Percentiles rank a stretch among this genome's conserved stretches.
Evolutionary conservation across 129 eudicot genomes (phyloP).

Genomic region (Arctium lappa): DNA sequence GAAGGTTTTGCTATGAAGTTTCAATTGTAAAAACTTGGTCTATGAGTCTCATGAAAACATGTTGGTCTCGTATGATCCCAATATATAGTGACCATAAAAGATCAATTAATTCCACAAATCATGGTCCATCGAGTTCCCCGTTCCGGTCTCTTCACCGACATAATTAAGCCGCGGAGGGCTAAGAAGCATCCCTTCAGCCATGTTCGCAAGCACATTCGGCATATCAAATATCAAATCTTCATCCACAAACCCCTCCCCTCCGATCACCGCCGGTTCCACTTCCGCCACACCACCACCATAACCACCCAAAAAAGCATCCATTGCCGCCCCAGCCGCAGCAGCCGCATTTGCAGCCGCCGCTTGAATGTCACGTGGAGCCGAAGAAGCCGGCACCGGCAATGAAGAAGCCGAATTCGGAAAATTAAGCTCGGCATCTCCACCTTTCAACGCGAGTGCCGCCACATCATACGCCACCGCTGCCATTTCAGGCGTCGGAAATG

Average conservation of each 20-base stretch:
- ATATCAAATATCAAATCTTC: slow-evolving; percentile 80
- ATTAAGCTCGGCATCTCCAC: slow-evolving; percentile 60
- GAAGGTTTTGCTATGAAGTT: neutral
- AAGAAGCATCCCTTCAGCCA: slow-evolving; percentile 84
- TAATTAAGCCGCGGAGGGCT: slow-evolving; percentile 55
- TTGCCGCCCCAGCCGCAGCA: slow-evolving; percentile 61
- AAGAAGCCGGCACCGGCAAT: slow-evolving; percentile 57
- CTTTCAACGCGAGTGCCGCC: slow-evolving; percentile 71
- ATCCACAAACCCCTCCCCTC: slow-evolving; percentile 42
- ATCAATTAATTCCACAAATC: slow-evolving; percentile 46
- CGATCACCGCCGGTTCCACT: slow-evolving; percentile 5
- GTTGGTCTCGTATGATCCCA: neutral
- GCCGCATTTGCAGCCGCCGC: slow-evolving; percentile 72
- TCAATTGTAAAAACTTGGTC: neutral
- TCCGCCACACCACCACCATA: slow-evolving; percentile 4
- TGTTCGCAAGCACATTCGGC: slow-evolving; percentile 67
- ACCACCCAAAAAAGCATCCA: slow-evolving; percentile 38
- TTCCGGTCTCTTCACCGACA: slow-evolving; percentile 18
- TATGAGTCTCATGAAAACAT: neutral
- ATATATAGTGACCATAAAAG: neutral
- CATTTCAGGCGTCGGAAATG: slow-evolving; percentile 73
- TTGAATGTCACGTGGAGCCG: slow-evolving; percentile 61
- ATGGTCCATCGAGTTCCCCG: slow-evolving; percentile 15
- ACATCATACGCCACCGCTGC: slow-evolving; percentile 84
- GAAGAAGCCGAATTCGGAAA: slow-evolving; percentile 58